phyloP scores from a whole-genome alignment of 2,329 filamentous ascomycete genomes.

The Thelonectria olida region DNA sequence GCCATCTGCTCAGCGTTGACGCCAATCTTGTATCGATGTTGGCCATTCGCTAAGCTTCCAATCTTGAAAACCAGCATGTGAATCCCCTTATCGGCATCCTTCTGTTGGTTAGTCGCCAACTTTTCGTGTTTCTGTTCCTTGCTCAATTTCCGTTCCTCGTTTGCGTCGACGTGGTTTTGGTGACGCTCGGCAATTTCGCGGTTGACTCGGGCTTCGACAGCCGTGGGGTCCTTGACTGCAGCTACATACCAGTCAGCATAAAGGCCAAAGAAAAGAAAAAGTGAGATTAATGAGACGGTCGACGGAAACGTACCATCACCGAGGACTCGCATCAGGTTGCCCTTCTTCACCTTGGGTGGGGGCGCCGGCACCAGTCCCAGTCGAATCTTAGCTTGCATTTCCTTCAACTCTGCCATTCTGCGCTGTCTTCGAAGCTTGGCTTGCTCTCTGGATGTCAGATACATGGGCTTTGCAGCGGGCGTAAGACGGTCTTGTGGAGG shows the following conservation, averaged over 20 bases:
- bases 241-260: slow-evolving; percentile 42
- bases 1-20: slow-evolving; percentile 91
- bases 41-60: slow-evolving; percentile 86
- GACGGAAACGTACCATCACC: slow-evolving; percentile 75
- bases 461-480: slow-evolving; percentile 87
- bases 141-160: slow-evolving; percentile 86
- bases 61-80: slow-evolving; percentile 90
- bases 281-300: not conserved
- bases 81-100: slow-evolving; percentile 87
- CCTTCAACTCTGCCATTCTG: slow-evolving; percentile 92
- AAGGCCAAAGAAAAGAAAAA: not conserved
- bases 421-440: slow-evolving; percentile 90
- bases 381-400: slow-evolving; percentile 95
- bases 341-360: slow-evolving; percentile 95
- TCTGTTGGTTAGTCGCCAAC: slow-evolving; percentile 81
- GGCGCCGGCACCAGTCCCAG: slow-evolving; percentile 89
- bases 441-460: slow-evolving; percentile 89
- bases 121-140: slow-evolving; percentile 91
- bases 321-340: slow-evolving; percentile 95
- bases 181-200: slow-evolving; percentile 89
- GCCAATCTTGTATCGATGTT: slow-evolving; percentile 92
- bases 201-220: slow-evolving; percentile 94
- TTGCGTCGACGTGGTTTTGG: slow-evolving; percentile 78
- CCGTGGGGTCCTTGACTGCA: slow-evolving; percentile 93
- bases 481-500: slow-evolving; percentile 89